These are phyloP conservation scores for Gastroboletus turbinatus DNA, from an alignment of 1,284 basidiomycete genomes.

Conservation along the genomic window DNA sequence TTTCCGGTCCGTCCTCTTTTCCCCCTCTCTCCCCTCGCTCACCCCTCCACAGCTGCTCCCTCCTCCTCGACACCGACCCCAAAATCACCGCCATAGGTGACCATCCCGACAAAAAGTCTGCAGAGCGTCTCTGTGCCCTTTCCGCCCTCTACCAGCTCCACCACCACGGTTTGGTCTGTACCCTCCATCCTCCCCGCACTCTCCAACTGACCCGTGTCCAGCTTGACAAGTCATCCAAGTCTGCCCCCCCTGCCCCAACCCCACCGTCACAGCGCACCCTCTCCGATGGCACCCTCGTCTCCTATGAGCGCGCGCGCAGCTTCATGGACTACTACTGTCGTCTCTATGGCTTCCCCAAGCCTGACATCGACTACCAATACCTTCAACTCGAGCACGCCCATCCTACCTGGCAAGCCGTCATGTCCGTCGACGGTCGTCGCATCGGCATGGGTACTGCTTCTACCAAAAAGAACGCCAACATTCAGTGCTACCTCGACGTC, in stretches of 20 bases:
- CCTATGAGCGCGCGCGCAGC: constrained; percentile 76
- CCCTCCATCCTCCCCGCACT: not conserved
- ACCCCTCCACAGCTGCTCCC: constrained; percentile 43
- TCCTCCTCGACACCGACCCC: constrained; percentile 44
- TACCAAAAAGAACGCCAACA: constrained; percentile 77
- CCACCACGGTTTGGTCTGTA: constrained; percentile 53
- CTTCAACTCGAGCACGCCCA: constrained; percentile 29
- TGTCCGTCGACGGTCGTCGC: constrained; percentile 77
- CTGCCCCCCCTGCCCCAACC: constrained; percentile 5
- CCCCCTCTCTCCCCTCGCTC: not conserved
- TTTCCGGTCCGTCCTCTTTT: constrained; percentile 21
- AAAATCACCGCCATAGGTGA: constrained; percentile 63
- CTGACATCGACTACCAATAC: constrained; percentile 65
- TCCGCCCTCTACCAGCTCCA: constrained; percentile 72
- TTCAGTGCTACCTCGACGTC: constrained; percentile 85
- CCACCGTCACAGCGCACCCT: constrained; percentile 41
- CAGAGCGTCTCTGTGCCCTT: constrained; percentile 75
- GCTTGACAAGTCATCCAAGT: constrained; percentile 33
- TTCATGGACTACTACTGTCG: constrained; percentile 97
- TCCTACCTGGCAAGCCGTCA: constrained; percentile 73
- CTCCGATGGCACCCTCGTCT: constrained; percentile 66
- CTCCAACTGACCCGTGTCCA: constrained; percentile 4
- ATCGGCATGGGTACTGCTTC: constrained; percentile 77
- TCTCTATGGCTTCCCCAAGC: constrained; percentile 77
- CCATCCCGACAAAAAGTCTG: constrained; percentile 60